Evolutionary conservation across 2,329 filamentous ascomycete species (phyloP), one percentile per base, ranked within the genome.

Genomic region (Ophiostoma quercus): DNA sequence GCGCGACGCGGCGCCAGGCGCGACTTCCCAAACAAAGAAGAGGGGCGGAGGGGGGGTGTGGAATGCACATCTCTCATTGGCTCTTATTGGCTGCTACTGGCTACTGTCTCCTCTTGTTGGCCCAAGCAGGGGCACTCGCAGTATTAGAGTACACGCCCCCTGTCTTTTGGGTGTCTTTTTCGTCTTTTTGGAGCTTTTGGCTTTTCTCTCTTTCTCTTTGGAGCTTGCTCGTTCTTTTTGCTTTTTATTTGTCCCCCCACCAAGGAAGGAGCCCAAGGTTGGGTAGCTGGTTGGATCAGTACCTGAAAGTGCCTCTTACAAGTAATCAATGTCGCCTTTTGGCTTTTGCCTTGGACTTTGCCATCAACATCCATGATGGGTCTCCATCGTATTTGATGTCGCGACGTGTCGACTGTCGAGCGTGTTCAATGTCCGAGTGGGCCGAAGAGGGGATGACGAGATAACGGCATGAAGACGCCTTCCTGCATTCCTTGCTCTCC

Each of bases 1-100:
- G 81, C 80, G 78, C 77, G 77, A 77, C 75, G 74, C 75, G 74
- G 73, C 75, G 72, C 66, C 57, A 62, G 71, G 70, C 73, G 74
- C 71, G 70, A 68, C 72, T 68, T 66, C 72, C 68, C 66, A 67
- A 71, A 73, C 71, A 69, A 72, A 72, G 67, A 68, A 51, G 68
- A 70, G 68, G 71, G 72, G 71, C 67, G 62, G 71, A 67, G 70
- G 54, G 54, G 70, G 72, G 71, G 69, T 67, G 68, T 67, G 62
- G 39, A 70, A 70, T 65, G 37, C 12, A 2, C 12, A 7, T 8
- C 9, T 12, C 32, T 68, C 41, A 72, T 72, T 73, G 70, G 72
- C 32, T 34, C 34, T 34, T 34, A 34, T 34, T 34, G 34, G 34
- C 34, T 34, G 5, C 34, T 34, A 34, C 8, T 34, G 34, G 34